Percentiles rank a stretch among this genome's conserved stretches.
Evolutionary conservation across 345 rosid species (phyloP).

Genomic region (Gossypium longicalyx): DNA sequence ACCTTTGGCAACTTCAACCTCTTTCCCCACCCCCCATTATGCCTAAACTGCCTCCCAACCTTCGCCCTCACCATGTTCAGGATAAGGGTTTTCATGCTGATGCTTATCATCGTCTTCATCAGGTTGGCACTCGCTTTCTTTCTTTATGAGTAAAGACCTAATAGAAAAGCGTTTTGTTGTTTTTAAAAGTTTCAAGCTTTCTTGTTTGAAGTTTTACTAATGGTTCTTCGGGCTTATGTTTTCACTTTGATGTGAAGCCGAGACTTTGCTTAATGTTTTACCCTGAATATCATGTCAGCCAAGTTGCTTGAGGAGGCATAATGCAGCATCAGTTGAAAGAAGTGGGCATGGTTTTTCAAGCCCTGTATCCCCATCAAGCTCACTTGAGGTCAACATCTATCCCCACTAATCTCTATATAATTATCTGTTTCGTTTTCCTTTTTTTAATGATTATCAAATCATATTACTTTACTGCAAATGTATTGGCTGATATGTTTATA

Average conservation of each 20-base stretch:
- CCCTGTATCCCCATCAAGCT: conserved; percentile 53
- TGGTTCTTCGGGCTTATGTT: background rate
- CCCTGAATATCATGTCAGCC: conserved; percentile 40
- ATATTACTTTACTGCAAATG: background rate
- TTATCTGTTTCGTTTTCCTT: background rate
- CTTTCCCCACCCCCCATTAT: conserved; percentile 25
- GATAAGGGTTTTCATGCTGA: conserved; percentile 16
- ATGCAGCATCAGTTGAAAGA: conserved; percentile 25
- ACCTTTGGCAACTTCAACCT: conserved; percentile 68
- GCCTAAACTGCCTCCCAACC: conserved; percentile 20
- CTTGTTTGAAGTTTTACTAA: background rate
- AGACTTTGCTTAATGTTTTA: no score
- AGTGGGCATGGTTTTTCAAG: conserved; percentile 20
- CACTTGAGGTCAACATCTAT: conserved; percentile 46
- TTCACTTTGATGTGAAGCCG: background rate
- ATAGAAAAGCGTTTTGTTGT: background rate
- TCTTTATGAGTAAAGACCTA: no score
- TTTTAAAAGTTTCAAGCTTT: background rate
- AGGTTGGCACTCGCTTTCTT: conserved; percentile 30
- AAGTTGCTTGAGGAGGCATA: conserved; percentile 39
- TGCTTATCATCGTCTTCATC: conserved; percentile 24
- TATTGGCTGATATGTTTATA: background rate
- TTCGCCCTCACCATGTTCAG: conserved; percentile 14
- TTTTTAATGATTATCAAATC: background rate
- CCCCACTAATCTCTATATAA: background rate